Percentiles rank a stretch among this genome's conserved stretches.
Evolutionary conservation across 1,139 yeast genomes (phyloP).

Genomic region (Yamadazyma jaroonii): DNA sequence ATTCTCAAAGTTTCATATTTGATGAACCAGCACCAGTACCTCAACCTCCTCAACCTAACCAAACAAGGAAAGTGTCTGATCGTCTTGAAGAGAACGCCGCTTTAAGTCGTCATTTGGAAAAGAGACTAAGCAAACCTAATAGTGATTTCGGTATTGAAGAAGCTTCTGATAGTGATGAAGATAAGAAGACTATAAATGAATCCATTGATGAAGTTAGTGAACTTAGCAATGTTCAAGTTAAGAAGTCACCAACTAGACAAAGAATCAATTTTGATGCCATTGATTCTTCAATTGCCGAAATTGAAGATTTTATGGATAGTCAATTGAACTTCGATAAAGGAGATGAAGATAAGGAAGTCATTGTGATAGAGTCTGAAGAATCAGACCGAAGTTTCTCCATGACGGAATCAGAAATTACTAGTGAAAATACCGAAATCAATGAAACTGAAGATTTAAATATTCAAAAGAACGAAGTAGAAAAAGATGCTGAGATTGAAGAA

Average conservation of each 20-base stretch:
- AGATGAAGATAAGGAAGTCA: constrained; percentile 7
- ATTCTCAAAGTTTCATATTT: constrained; percentile 35
- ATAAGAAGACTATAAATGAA: constrained; percentile 9
- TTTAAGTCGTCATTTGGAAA: constrained; percentile 22
- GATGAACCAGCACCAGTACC: constrained; percentile 4
- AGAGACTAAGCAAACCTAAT: constrained; percentile 16
- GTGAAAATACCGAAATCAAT: constrained; percentile 9
- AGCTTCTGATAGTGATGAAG: constrained; percentile 32
- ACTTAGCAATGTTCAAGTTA: background rate
- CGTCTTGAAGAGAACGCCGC: constrained; percentile 28
- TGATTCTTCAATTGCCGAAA: constrained; percentile 42
- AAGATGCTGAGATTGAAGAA: constrained; percentile 56
- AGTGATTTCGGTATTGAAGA: constrained; percentile 42
- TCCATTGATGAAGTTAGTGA: constrained; percentile 9
- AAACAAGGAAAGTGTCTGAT: constrained; percentile 20
- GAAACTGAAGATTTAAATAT: constrained; percentile 21
- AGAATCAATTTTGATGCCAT: constrained; percentile 9
- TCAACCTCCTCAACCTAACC: background rate
- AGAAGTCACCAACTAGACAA: background rate
- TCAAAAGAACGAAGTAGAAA: constrained; percentile 24
- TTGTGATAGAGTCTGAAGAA: constrained; percentile 14
- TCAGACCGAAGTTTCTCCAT: constrained; percentile 15
- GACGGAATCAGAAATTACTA: constrained; percentile 11
- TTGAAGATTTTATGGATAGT: constrained; percentile 40
- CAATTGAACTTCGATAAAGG: constrained; percentile 23